Evolutionary conservation across 345 rosid genomes (phyloP), one percentile per base, ranked within the genome.

Genomic region (Lagerstroemia speciosa): DNA sequence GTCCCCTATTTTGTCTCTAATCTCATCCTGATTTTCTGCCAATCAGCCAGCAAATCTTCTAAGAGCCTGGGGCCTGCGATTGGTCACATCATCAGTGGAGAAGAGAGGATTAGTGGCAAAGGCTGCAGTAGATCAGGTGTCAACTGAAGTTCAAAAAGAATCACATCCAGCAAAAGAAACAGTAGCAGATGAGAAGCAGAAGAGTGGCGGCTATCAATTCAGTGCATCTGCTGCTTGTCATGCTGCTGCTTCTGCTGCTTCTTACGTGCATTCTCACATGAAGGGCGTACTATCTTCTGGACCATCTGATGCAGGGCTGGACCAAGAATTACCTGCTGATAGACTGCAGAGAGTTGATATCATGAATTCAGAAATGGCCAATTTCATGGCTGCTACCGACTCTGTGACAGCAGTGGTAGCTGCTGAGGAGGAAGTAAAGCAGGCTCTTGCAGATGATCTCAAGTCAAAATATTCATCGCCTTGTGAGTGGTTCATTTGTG

Each of bases 401-500:
- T 92, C 99, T 6, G 89, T 95, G 74, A 92, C 99, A 1, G 93
- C 99, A 0, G 98, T 95, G 60, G 98, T 95, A 58, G 95, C 99
- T 37, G 98, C 96, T 2, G 75, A 92, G 77, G 98, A 95, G 72
- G 97, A 95, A 65, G 92, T 86, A 70, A 95, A 92, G 80, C 99
- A 95, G 68, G 99, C 99, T 20, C 96, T 95, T 24, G 99, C 98
- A 0, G 93, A 95, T 83, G 95, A 84, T 79, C 72, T 95, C 53
- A 90, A 81, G 50, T 92, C 99, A 20, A 80, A 83, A 34, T 69
- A 16, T 41, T 88, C 89, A 29, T 89, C 96, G 0, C 95, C 97
- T n/a, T 92, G 97, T 52, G 96, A 89, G 71, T 95, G 99, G 99
- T 92, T 89, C 55, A 78, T 92, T 50, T 90, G 99, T 33, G 99